These are phyloP conservation scores for Avena atlantica DNA, from an alignment of 176 grass and related monocot species.

Conservation along the genomic window DNA sequence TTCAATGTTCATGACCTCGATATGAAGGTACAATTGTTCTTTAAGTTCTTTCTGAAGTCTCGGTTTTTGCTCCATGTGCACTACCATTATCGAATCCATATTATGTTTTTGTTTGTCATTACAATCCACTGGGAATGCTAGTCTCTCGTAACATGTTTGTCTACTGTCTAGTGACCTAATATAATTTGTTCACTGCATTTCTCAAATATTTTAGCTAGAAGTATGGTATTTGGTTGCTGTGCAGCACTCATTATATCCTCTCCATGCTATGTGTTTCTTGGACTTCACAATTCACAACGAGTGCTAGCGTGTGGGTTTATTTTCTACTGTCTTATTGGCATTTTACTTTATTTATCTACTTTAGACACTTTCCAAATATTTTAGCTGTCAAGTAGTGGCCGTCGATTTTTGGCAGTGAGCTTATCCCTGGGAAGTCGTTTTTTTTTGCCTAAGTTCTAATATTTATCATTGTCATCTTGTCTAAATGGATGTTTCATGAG, in stretches of 20 bases:
- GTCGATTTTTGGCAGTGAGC: background rate
- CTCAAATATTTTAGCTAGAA: background rate
- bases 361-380: background rate
- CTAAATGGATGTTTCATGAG: background rate
- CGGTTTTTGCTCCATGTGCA: background rate
- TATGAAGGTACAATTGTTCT: conserved; percentile 67
- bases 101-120: conserved; percentile 18
- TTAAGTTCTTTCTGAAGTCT: conserved; percentile 25
- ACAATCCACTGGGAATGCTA: background rate
- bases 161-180: background rate
- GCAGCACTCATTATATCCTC: background rate
- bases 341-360: background rate
- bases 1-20: conserved; percentile 92
- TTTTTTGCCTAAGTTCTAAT: conserved; percentile 16
- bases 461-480: background rate
- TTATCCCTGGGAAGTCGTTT: background rate
- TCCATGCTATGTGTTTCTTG: background rate
- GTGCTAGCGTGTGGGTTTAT: background rate
- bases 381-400: background rate
- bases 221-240: background rate
- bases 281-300: background rate
- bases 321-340: background rate
- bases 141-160: conserved; percentile 6
- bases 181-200: conserved; percentile 5
- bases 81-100: background rate